Evolutionary conservation across 2,329 filamentous ascomycete species (phyloP).

Genomic region (Verticillium isaacii): DNA sequence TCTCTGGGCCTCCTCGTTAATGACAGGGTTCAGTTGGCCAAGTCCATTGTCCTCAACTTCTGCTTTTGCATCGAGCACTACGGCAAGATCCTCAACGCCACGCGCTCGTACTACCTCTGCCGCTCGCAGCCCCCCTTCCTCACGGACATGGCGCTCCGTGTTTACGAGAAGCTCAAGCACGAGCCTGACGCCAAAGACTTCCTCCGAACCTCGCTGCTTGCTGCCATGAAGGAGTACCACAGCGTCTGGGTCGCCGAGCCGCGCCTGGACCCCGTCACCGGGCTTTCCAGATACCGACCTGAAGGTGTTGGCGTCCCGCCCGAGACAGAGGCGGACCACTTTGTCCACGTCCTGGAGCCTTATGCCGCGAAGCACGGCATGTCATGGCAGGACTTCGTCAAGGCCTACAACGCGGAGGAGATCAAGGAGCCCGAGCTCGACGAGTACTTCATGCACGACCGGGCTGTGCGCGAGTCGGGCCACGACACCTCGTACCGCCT

Average conservation of each 20-base stretch:
- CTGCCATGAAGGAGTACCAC: slow-evolving; percentile 96
- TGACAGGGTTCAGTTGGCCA: slow-evolving; percentile 80
- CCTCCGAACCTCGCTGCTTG: slow-evolving; percentile 71
- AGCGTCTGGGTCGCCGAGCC: slow-evolving; percentile 80
- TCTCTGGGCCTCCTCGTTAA: slow-evolving; percentile 84
- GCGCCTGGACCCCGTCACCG: slow-evolving; percentile 70
- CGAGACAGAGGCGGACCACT: slow-evolving; percentile 85
- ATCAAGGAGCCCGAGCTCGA: slow-evolving; percentile 85
- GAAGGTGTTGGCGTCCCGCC: slow-evolving; percentile 82
- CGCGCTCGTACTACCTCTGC: slow-evolving; percentile 89
- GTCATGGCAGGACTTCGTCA: slow-evolving; percentile 77
- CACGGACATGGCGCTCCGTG: slow-evolving; percentile 92
- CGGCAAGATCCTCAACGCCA: slow-evolving; percentile 96
- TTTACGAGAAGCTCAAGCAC: slow-evolving; percentile 89
- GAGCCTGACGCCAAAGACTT: slow-evolving; percentile 79
- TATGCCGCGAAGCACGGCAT: slow-evolving; percentile 82
- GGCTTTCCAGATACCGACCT: slow-evolving; percentile 79
- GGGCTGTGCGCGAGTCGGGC: slow-evolving; percentile 90
- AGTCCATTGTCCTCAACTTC: slow-evolving; percentile 93
- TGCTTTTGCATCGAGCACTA: slow-evolving; percentile 98
- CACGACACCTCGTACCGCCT: slow-evolving; percentile 95
- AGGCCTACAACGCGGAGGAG: slow-evolving; percentile 75
- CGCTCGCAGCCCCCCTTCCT: slow-evolving; percentile 95
- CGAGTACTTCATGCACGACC: slow-evolving; percentile 92
- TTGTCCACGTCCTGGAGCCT: slow-evolving; percentile 75